Base-by-base conservation (phyloP, 768 basidiomycete species). In the Boletus edulis region DNA sequence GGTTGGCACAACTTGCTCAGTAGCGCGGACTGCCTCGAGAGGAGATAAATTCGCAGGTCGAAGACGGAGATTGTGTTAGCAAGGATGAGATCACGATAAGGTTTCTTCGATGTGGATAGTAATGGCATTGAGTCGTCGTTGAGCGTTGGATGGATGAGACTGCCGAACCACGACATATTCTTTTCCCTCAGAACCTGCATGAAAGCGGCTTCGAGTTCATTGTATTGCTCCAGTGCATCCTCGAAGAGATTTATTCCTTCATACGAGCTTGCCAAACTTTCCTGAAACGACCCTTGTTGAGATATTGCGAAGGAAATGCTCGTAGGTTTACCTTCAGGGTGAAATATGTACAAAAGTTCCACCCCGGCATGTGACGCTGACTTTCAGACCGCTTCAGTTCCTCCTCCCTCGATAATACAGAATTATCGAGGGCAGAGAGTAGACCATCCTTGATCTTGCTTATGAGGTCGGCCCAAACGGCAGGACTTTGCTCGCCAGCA, bases 311-410 rank as follows among this genome's bases (percentile, higher is more conserved):
- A 43, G 40, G 29, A 31, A 24, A 27, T 49, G 42, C 38, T 52
- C 50, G 50, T 55, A 48, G n/a, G 49, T 77, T 53, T 51, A 93
- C 96, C 85, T 98, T 99, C 37, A 95, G 77, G 48, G 94, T 84
- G 72, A 98, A 98, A 76, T 95, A 98, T 0, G 90, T 94, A 69
- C 94, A 95, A 67, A 97, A 99, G 67, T 97, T 97, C 97, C 97
- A 99, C 10, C 97, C 96, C 1, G 94, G 93, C 84, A 94, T 90
- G 62, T 88, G 81, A 52, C 91, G 81, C 70, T 98, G 92, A 46
- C 84, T 80, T 66, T 99, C 96, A 0, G 91, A 92, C 37, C 92
- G 83, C 62, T 81, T 87, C 4, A 98, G 88, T 57, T 97, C 94
- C 43, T 98, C 97, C 65, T 95, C 92, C 15, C 93, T 80, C 54